A percentile compares a stretch with the other conserved stretches of the same genome.
Evolutionary conservation across 1,284 basidiomycete species (phyloP).

Genomic region (Malassezia sp.): DNA sequence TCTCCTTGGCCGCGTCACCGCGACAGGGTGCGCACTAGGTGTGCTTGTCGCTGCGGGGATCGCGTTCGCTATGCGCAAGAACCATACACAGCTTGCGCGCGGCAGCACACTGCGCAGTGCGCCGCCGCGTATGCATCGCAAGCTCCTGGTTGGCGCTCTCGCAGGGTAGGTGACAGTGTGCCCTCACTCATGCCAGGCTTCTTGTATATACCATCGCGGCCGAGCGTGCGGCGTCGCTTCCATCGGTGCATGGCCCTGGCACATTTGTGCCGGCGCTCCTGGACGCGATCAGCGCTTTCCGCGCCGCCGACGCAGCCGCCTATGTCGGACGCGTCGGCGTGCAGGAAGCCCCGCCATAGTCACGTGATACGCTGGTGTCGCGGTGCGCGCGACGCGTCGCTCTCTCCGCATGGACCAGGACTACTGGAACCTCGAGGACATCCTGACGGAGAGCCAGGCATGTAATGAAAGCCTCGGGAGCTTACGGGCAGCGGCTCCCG

Average conservation of each 20-base stretch:
- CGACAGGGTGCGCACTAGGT: conserved; percentile 78
- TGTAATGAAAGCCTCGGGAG: background rate
- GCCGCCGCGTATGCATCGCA: conserved; percentile 12
- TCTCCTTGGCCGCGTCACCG: conserved; percentile 69
- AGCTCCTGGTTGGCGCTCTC: conserved; percentile 34
- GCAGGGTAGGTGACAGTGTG: too few relatives aligned
- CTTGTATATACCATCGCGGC: conserved; percentile 71
- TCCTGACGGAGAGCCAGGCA: conserved; percentile 29
- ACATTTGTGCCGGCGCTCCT: conserved; percentile 78
- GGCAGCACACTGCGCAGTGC: background rate
- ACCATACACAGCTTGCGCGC: background rate
- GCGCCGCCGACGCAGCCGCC: too few relatives aligned
- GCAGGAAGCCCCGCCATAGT: too few relatives aligned
- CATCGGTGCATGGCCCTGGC: conserved; percentile 67
- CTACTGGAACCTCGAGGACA: conserved; percentile 41
- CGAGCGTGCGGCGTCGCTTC: conserved; percentile 61
- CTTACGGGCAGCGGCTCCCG: conserved; percentile 24
- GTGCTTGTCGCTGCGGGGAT: conserved; percentile 66
- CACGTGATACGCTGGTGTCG: too few relatives aligned
- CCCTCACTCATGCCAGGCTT: too few relatives aligned
- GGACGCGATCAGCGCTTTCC: conserved; percentile 60
- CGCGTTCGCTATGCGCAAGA: conserved; percentile 52
- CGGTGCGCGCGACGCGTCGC: background rate
- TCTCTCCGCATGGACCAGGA: conserved; percentile 29
- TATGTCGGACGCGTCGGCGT: too few relatives aligned